phyloP scores from a whole-genome alignment of 768 basidiomycete species.

The Xanthoconium stramineum region DNA sequence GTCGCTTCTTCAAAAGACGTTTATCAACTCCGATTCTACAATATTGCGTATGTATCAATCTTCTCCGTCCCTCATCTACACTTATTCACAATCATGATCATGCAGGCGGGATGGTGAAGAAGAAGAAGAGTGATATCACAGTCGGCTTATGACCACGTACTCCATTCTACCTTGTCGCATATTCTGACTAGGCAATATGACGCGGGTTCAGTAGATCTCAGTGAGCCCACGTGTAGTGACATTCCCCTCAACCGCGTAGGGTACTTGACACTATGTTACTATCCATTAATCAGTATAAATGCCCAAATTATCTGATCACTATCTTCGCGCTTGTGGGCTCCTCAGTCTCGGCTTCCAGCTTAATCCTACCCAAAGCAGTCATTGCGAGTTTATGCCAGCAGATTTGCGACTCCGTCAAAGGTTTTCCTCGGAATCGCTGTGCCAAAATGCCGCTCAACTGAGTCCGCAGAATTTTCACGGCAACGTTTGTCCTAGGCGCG shows the following conservation, averaged over 20 bases:
- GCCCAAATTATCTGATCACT: conserved; percentile 14
- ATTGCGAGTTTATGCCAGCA: conserved; percentile 75
- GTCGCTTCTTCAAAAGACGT: conserved; percentile 91
- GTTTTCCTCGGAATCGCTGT: conserved; percentile 63
- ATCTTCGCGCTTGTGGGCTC: conserved; percentile 11
- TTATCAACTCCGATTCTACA: conserved; percentile 95
- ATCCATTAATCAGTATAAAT: not conserved
- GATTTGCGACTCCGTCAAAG: conserved; percentile 54
- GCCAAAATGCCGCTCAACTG: conserved; percentile 58
- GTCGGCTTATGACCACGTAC: not conserved
- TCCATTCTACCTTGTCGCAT: not conserved
- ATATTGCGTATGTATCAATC: conserved; percentile 65
- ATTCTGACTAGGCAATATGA: conserved; percentile 8
- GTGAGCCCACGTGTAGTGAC: not conserved
- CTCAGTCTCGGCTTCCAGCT: conserved; percentile 32
- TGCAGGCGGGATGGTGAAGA: conserved; percentile 48
- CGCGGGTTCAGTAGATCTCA: not conserved
- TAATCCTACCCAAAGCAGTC: conserved; percentile 54
- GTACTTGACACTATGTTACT: not conserved
- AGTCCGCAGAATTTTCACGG: conserved; percentile 74
- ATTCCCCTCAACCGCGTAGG: not conserved
- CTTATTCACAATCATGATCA: not conserved
- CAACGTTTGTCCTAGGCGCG: conserved; percentile 68
- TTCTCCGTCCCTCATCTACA: not conserved
- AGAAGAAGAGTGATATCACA: conserved; percentile 43